phyloP scores from a whole-genome alignment of 2,329 filamentous ascomycete genomes.

The Xenosphaeropsis pyriputrescens region DNA sequence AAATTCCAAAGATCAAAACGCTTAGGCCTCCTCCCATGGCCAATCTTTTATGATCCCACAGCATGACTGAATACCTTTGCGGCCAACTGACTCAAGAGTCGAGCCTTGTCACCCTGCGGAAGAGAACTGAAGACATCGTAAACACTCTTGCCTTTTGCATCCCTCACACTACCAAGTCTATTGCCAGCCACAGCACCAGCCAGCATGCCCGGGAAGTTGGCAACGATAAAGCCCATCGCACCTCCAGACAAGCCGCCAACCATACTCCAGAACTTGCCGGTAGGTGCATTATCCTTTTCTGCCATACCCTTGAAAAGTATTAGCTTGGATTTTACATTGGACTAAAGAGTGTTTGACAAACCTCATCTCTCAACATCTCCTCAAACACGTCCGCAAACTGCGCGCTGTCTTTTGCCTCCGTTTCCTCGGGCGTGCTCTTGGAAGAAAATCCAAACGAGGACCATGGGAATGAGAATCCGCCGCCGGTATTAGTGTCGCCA shows the following conservation, averaged over 20 bases:
- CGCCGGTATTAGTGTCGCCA: slow-evolving; percentile 17
- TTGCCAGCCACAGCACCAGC: slow-evolving; percentile 91
- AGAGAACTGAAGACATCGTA: slow-evolving; percentile 80
- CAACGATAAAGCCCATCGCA: slow-evolving; percentile 87
- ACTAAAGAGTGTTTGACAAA: no score
- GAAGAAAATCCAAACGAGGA: slow-evolving; percentile 43
- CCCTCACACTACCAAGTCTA: slow-evolving; percentile 74
- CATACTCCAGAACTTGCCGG: slow-evolving; percentile 71
- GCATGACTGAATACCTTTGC: slow-evolving; percentile 75
- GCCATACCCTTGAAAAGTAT: no score
- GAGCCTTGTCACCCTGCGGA: slow-evolving; percentile 67
- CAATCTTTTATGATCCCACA: slow-evolving; percentile 28
- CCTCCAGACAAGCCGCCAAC: slow-evolving; percentile 77
- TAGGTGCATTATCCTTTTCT: slow-evolving; percentile 47
- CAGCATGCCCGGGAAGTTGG: slow-evolving; percentile 76
- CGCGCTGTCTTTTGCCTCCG: slow-evolving; percentile 47
- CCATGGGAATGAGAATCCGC: slow-evolving; percentile 55
- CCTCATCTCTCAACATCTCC: slow-evolving; percentile 82
- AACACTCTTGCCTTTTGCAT: slow-evolving; percentile 88
- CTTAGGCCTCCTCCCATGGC: neutral
- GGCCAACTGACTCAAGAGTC: slow-evolving; percentile 70
- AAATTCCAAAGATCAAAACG: no score
- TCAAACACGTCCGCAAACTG: slow-evolving; percentile 86
- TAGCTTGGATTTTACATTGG: no score
- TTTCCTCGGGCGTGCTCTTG: slow-evolving; percentile 25